Conservation (phyloP, 768 basidiomycete genomes). For the Trametes gibbosa region DNA sequence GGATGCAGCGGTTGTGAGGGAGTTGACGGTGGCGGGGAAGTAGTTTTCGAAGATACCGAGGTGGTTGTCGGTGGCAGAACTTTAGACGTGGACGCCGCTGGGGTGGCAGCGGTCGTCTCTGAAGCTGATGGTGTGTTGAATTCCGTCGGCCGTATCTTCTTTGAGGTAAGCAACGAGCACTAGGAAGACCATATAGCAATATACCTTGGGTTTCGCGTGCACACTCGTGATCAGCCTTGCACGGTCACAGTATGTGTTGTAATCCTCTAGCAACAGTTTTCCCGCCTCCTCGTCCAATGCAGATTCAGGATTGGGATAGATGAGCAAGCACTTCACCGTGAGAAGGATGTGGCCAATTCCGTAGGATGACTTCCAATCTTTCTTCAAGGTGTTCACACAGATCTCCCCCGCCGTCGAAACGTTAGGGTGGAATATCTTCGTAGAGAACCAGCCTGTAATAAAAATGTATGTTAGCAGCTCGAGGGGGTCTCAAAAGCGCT, state of each 20-base stretch:
- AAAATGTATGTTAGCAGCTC: background rate
- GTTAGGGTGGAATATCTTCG: constrained; percentile 98
- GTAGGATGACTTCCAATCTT: constrained; percentile 92
- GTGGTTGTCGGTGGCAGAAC: constrained; percentile 27
- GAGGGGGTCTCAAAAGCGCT: too few species aligned
- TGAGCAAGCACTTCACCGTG: constrained; percentile 92
- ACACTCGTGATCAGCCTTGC: constrained; percentile 88
- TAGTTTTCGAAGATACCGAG: constrained; percentile 34
- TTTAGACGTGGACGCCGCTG: constrained; percentile 25
- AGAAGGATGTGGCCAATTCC: constrained; percentile 90
- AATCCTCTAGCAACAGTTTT: constrained; percentile 86
- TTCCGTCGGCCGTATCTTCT: constrained; percentile 54
- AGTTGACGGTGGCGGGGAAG: constrained; percentile 35
- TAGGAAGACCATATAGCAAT: constrained; percentile 17
- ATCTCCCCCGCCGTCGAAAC: constrained; percentile 89
- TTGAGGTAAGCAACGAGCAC: background rate
- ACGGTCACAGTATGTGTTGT: constrained; percentile 81
- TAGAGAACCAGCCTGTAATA: constrained; percentile 75
- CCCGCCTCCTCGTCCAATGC: constrained; percentile 96
- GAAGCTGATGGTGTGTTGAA: constrained; percentile 49
- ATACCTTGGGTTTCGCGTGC: constrained; percentile 79
- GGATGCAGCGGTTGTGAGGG: constrained; percentile 38
- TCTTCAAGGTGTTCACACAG: constrained; percentile 96
- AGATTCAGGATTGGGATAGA: constrained; percentile 95
- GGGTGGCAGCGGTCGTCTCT: constrained; percentile 31